Percentiles rank a stretch among this genome's conserved stretches.
These are phyloP conservation scores for Eleusine coracana DNA, from an alignment of 176 grass and related monocot species.

Conservation along the genomic window DNA sequence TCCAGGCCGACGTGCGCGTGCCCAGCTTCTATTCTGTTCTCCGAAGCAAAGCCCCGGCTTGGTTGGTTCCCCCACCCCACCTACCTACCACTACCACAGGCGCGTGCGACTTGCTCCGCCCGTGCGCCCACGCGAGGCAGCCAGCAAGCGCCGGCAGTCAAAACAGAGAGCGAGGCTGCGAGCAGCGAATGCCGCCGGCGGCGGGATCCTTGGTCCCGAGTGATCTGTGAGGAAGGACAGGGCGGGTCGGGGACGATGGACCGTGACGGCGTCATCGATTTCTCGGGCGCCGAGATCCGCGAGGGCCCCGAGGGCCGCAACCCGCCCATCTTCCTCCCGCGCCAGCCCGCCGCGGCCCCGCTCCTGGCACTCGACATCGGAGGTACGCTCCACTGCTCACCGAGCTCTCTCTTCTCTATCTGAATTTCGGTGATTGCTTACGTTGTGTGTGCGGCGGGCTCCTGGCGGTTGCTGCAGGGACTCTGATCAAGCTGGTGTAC, in stretches of 20 bases:
- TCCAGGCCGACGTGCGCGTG: not conserved
- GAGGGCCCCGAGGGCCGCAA: conserved; percentile 49
- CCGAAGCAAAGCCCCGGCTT: not conserved
- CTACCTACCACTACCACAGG: not conserved
- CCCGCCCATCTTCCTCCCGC: conserved; percentile 82
- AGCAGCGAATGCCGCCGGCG: conserved; percentile 17
- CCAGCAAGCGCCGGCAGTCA: not conserved
- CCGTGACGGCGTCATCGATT: conserved; percentile 40
- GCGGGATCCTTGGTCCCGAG: not conserved
- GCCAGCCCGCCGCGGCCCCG: conserved; percentile 60
- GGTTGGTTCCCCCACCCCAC: not conserved
- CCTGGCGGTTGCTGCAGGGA: conserved; percentile 43
- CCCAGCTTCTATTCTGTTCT: not conserved
- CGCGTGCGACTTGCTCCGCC: not conserved
- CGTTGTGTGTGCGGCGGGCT: not conserved
- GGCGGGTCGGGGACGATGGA: not conserved
- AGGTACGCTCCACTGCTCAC: conserved; percentile 26
- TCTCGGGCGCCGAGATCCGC: conserved; percentile 82
- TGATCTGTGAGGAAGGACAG: not conserved
- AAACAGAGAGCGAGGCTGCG: not conserved
- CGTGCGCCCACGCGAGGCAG: not conserved
- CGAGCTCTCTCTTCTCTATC: not conserved
- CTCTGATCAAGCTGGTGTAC: conserved; percentile 93
- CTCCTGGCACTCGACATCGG: conserved; percentile 91
- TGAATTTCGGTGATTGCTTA: not conserved